Evolutionary conservation across 192 early-diverging fungal species (phyloP).

Genomic region (Backusella psychrophila): DNA sequence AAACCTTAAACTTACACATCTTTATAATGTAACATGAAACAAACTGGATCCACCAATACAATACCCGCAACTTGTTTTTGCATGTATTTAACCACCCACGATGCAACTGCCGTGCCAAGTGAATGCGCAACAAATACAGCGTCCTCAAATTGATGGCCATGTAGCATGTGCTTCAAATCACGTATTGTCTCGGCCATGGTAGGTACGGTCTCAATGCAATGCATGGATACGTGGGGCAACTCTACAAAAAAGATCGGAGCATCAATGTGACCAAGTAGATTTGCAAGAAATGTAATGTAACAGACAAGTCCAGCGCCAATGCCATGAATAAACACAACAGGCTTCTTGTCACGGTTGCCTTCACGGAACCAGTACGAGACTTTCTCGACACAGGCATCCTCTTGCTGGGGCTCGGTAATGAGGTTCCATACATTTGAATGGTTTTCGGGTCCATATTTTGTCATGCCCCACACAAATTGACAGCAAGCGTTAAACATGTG

Average conservation of each 20-base stretch:
- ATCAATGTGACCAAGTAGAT: constrained; percentile 35
- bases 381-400: background rate
- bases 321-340: constrained; percentile 57
- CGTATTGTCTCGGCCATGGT: constrained; percentile 52
- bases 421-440: background rate
- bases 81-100: constrained; percentile 59
- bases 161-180: constrained; percentile 57
- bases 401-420: background rate
- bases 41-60: constrained; percentile 64
- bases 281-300: constrained; percentile 50
- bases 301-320: constrained; percentile 60
- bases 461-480: constrained; percentile 25
- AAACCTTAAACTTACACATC: constrained; percentile 38
- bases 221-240: constrained; percentile 66
- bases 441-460: constrained; percentile 13
- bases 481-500: constrained; percentile 4
- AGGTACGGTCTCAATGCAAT: constrained; percentile 53
- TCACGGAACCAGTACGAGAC: constrained; percentile 36
- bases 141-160: constrained; percentile 43
- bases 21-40: constrained; percentile 61
- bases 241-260: constrained; percentile 51
- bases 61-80: constrained; percentile 49
- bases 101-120: constrained; percentile 59
- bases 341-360: constrained; percentile 21
- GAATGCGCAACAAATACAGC: constrained; percentile 69